Evolutionary conservation across 1,284 basidiomycete species (phyloP).

Genomic region (Irpex sp.): DNA sequence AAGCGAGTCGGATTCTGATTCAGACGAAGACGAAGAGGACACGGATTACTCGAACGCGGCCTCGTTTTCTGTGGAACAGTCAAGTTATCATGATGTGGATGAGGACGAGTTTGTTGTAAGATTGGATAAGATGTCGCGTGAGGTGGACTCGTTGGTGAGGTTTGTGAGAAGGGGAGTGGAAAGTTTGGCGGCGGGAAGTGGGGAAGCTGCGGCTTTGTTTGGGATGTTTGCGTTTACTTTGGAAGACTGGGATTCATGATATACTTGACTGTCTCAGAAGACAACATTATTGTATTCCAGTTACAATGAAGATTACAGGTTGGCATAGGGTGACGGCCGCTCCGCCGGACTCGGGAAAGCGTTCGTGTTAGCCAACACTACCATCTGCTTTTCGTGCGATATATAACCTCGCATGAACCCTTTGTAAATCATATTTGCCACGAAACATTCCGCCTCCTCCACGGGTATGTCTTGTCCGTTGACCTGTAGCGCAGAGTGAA

Average conservation of each 20-base stretch:
- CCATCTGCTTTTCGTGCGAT: constrained; percentile 90
- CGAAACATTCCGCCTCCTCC: constrained; percentile 91
- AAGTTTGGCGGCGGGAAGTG: constrained; percentile 50
- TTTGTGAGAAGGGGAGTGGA: constrained; percentile 67
- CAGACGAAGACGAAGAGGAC: constrained; percentile 29
- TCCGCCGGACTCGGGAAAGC: constrained; percentile 78
- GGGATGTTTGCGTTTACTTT: constrained; percentile 72
- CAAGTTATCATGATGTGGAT: constrained; percentile 26
- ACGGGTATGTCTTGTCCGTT: constrained; percentile 57
- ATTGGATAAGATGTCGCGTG: constrained; percentile 60
- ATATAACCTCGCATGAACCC: constrained; percentile 95
- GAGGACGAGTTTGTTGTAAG: constrained; percentile 45
- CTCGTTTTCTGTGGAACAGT: constrained; percentile 33
- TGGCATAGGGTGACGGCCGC: constrained; percentile 50
- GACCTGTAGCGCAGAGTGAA: constrained; percentile 67
- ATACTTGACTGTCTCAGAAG: neutral
- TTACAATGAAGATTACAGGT: constrained; percentile 22
- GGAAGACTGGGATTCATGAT: constrained; percentile 69
- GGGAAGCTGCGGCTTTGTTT: constrained; percentile 60
- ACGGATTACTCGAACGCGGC: constrained; percentile 43
- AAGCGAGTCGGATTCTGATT: constrained; percentile 21
- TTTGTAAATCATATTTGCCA: constrained; percentile 93
- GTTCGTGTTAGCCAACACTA: constrained; percentile 81
- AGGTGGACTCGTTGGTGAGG: constrained; percentile 68
- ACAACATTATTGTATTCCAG: neutral